These are phyloP conservation scores for Umbellularia californica DNA, from an alignment of 164 flowering plant genomes.

Conservation along the genomic window DNA sequence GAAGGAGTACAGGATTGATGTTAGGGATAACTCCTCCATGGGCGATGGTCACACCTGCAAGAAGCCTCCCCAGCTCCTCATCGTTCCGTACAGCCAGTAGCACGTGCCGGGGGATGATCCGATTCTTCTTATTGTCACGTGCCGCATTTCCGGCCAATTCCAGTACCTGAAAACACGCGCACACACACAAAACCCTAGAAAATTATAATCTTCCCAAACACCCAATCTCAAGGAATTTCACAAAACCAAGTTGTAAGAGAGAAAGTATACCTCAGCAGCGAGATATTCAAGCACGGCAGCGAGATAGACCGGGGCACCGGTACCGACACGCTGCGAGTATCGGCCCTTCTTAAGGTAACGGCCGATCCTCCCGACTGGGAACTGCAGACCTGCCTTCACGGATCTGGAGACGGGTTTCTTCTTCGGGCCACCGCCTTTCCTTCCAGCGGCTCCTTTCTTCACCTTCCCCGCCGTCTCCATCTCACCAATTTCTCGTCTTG, in stretches of 20 bases:
- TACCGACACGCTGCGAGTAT: slow-evolving; percentile 52
- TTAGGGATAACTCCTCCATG: slow-evolving; percentile 67
- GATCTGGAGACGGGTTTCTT: slow-evolving; percentile 31
- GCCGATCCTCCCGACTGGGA: slow-evolving; percentile 36
- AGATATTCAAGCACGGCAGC: slow-evolving; percentile 58
- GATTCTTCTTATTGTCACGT: slow-evolving; percentile 69
- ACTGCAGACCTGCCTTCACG: slow-evolving; percentile 30
- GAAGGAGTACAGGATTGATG: slow-evolving; percentile 65
- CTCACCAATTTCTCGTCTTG: background rate
- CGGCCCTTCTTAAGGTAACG: slow-evolving; percentile 32
- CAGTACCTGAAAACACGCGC: slow-evolving; percentile 36
- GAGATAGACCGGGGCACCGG: slow-evolving; percentile 67
- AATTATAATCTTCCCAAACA: background rate
- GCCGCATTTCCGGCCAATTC: slow-evolving; percentile 86
- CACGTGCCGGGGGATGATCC: slow-evolving; percentile 68
- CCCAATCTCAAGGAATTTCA: background rate
- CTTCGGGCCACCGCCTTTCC: slow-evolving; percentile 31
- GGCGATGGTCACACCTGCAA: slow-evolving; percentile 62
- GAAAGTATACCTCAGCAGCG: slow-evolving; percentile 51
- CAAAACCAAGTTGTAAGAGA: background rate
- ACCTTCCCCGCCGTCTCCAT: slow-evolving; percentile 28
- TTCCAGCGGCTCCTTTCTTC: slow-evolving; percentile 32
- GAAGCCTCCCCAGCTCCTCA: slow-evolving; percentile 68
- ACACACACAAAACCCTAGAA: background rate
- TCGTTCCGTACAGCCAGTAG: slow-evolving; percentile 70